Percentiles rank a stretch among this genome's conserved stretches.
Evolutionary conservation across 192 early-diverging fungal genomes (phyloP).

Genomic region (Glomus cerebriforme): DNA sequence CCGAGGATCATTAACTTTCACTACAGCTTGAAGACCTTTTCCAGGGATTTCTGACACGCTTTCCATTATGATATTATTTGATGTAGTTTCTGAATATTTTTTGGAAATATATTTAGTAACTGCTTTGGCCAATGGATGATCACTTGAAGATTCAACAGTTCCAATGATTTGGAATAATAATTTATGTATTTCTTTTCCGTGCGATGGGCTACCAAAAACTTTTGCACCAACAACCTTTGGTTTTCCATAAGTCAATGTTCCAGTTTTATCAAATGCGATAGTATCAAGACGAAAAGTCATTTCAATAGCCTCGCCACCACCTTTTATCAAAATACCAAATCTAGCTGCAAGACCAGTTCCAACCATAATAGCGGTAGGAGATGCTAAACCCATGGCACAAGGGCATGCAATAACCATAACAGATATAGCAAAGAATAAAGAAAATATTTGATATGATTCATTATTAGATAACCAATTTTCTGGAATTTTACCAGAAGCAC

Average conservation of each 20-base stretch:
- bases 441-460: slow-evolving; percentile 50
- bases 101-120: slow-evolving; percentile 42
- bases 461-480: slow-evolving; percentile 45
- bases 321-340: slow-evolving; percentile 68
- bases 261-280: slow-evolving; percentile 88
- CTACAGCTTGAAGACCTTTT: slow-evolving; percentile 56
- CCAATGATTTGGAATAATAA: slow-evolving; percentile 46
- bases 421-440: slow-evolving; percentile 59
- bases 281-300: slow-evolving; percentile 57
- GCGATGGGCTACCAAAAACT: slow-evolving; percentile 1
- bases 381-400: slow-evolving; percentile 69
- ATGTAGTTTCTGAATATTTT: slow-evolving; percentile 20
- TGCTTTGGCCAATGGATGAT: slow-evolving; percentile 73
- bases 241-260: slow-evolving; percentile 73
- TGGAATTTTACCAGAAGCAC: slow-evolving; percentile 39
- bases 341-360: slow-evolving; percentile 70
- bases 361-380: slow-evolving; percentile 75
- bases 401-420: slow-evolving; percentile 75
- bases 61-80: background rate
- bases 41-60: slow-evolving; percentile 48
- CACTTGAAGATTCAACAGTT: slow-evolving; percentile 54
- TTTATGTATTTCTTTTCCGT: background rate
- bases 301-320: slow-evolving; percentile 76
- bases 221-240: slow-evolving; percentile 57
- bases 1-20: slow-evolving; percentile 41